These are phyloP conservation scores for Spiraea crenata DNA, from an alignment of 331 rosid species.

Conservation along the genomic window DNA sequence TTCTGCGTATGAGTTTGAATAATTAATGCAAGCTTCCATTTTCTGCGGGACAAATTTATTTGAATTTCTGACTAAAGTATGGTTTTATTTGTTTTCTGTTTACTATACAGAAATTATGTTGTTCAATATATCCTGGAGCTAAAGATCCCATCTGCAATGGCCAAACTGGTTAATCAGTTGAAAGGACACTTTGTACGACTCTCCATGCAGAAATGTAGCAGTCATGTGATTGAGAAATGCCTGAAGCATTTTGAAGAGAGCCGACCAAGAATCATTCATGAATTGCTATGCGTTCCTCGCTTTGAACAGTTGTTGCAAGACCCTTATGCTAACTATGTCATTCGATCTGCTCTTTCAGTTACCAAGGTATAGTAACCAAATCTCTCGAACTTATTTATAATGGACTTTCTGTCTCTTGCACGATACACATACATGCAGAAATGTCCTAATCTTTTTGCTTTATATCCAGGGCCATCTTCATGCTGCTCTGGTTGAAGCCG, in stretches of 20 bases:
- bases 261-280: conserved; percentile 48
- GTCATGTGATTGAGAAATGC: conserved; percentile 76
- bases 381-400: neutral
- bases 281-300: conserved; percentile 42
- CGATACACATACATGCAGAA: neutral
- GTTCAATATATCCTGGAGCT: conserved; percentile 60
- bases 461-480: conserved; percentile 45
- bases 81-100: conserved; percentile 12
- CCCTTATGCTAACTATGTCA: conserved; percentile 73
- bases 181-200: conserved; percentile 51
- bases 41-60: neutral
- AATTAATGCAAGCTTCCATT: neutral
- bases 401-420: conserved; percentile 2
- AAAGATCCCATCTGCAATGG: conserved; percentile 34
- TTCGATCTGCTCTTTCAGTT: conserved; percentile 49
- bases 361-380: conserved; percentile 43
- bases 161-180: conserved; percentile 43
- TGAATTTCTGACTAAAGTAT: neutral
- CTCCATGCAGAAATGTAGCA: conserved; percentile 64
- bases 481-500: conserved; percentile 46
- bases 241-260: conserved; percentile 42
- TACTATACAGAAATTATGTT: conserved; percentile 62
- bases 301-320: conserved; percentile 65
- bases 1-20: neutral
- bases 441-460: conserved; percentile 10